Evolutionary conservation across 345 rosid genomes (phyloP), one percentile per base, ranked within the genome.

Genomic region (Syzygium jambos): DNA sequence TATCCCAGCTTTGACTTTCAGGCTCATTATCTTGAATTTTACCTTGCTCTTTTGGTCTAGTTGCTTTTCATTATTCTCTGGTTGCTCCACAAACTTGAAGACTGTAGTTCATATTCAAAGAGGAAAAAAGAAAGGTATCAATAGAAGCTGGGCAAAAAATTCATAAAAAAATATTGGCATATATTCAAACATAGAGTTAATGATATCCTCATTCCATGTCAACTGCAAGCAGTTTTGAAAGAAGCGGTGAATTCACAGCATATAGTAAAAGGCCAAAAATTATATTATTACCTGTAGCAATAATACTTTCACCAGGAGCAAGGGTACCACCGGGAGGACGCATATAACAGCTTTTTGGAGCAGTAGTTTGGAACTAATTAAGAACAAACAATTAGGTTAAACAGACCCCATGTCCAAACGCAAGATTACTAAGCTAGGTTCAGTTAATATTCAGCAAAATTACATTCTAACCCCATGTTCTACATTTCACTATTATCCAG

Each of bases 271-370:
- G 49, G 49, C 27, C 82, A 1, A 38, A 85, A 22, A 68, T 12
- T 41, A 23, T 43, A 5, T 6, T 5, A 51, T 91, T 92, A 98
- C 99, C 99, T 86, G 96, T 98, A 1, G 99, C 99, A 27, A 96
- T 92, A 56, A 93, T 89, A 90, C 93, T 95, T 90, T 96, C 98
- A 54, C 99, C 98, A 11, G 99, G 99, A 87, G 98, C 95, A 89
- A 98, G 95, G 85, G 94, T 93, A 54, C 98, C 98, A 52, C 99
- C 99, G 4, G 99, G 99, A 41, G 99, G 99, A 59, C 99, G 95
- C 99, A 98, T 98, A 90, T 92, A 98, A 90, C 99, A 98, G 87
- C 99, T 98, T 89, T 98, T 98, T 0, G 98, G 99, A 22, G 97
- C 98, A 51, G 99, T 98, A 43, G 99, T 97, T 95, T 98, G 99